Conservation (phyloP, 2,329 filamentous ascomycete genomes). For the Penicillium decumbens region DNA sequence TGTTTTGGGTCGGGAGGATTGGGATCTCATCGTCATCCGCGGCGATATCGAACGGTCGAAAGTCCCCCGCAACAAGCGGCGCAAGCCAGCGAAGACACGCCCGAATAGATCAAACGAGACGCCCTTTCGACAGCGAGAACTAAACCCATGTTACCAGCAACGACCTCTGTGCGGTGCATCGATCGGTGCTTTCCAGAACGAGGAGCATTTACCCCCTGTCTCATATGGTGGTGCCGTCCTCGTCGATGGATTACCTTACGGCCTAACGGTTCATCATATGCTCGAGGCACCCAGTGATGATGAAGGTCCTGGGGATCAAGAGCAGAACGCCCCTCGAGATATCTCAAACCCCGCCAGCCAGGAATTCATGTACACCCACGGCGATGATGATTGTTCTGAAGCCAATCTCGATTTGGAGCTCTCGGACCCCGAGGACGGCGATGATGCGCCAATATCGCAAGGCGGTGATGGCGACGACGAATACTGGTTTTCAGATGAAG, state of each 20-base stretch:
- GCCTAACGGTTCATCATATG: conserved; percentile 97
- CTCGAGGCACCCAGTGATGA: conserved; percentile 63
- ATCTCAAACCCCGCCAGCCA: conserved; percentile 20
- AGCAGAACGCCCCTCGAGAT: conserved; percentile 26
- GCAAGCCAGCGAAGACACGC: conserved; percentile 33
- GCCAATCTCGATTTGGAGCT: conserved; percentile 47
- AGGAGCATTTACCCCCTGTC: conserved; percentile 81
- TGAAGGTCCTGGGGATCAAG: conserved; percentile 43
- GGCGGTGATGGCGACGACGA: conserved; percentile 41
- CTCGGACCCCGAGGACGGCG: conserved; percentile 50
- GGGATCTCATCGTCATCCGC: conserved; percentile 57
- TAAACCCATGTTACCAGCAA: conserved; percentile 73
- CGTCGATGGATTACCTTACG: conserved; percentile 77
- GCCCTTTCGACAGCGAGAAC: conserved; percentile 28
- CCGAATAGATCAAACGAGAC: conserved; percentile 25
- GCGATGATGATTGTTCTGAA: conserved; percentile 38
- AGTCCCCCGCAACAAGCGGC: conserved; percentile 42
- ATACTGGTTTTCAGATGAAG: conserved; percentile 44
- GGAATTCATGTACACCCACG: conserved; percentile 37
- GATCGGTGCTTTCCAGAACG: conserved; percentile 82
- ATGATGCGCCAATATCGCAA: conserved; percentile 36
- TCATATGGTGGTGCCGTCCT: conserved; percentile 84
- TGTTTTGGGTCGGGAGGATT: conserved; percentile 52
- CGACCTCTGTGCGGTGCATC: conserved; percentile 80
- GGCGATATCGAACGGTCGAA: conserved; percentile 56